These are phyloP conservation scores for Apiospora koreana DNA, from an alignment of 2,329 filamentous ascomycete species.

Conservation along the genomic window DNA sequence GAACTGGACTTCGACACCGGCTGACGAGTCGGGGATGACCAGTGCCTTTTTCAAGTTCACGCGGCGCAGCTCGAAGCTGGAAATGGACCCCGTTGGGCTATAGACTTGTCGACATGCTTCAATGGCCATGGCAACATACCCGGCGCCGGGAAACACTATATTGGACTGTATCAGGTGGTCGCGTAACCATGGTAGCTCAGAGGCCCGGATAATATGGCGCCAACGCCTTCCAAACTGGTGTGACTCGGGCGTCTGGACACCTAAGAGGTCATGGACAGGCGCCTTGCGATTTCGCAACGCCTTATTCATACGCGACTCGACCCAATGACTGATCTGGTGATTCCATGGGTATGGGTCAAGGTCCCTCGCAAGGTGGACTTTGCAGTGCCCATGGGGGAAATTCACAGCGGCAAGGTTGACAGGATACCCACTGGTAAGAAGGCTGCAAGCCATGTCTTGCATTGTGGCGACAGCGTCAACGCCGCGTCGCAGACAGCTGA, in stretches of 20 bases:
- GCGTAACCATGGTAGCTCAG: not conserved
- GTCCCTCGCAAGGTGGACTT: not conserved
- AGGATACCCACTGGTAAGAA: not conserved
- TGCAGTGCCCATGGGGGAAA: not conserved
- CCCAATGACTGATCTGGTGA: not conserved
- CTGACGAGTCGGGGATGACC: not conserved
- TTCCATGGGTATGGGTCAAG: not conserved
- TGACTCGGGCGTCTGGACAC: not conserved
- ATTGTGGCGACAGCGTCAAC: conserved; percentile 19
- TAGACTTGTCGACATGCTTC: not conserved
- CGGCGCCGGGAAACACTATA: not conserved
- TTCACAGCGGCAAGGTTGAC: not conserved
- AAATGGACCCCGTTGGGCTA: not conserved
- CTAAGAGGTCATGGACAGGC: not conserved
- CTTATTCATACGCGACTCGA: not conserved
- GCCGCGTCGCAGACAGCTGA: conserved; percentile 16
- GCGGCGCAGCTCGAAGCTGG: not conserved
- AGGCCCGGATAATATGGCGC: not conserved
- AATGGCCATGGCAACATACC: not conserved
- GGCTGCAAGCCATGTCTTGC: conserved; percentile 9
- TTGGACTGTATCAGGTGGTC: not conserved
- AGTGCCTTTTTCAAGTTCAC: not conserved
- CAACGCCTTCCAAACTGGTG: not conserved
- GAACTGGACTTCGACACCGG: not conserved
- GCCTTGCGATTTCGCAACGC: not conserved